Percentiles rank a stretch among this genome's conserved stretches.
Evolutionary conservation across 805 yeast genomes (phyloP).

Genomic region (Zygosaccharomyces kombuchaensis): DNA sequence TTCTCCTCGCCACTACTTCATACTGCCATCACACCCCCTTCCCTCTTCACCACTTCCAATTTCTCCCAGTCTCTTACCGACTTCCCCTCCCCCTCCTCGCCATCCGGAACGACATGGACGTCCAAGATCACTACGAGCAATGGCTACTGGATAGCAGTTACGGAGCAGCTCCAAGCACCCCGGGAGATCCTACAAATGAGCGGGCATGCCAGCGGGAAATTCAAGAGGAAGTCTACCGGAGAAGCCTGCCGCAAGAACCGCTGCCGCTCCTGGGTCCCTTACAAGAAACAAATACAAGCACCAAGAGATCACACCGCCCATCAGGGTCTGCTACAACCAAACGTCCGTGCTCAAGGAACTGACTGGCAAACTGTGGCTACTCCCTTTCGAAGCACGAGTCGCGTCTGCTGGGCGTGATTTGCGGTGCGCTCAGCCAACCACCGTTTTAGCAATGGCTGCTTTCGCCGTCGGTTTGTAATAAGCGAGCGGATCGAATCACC

Average conservation of each 20-base stretch:
- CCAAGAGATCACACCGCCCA: background rate
- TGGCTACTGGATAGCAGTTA: slow-evolving; percentile 9
- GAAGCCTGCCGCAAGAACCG: slow-evolving; percentile 11
- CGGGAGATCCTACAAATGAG: slow-evolving; percentile 1
- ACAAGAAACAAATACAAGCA: background rate
- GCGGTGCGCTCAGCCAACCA: background rate
- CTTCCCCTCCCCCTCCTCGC: background rate
- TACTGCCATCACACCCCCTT: too few species aligned
- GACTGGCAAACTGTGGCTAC: background rate
- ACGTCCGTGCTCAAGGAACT: background rate
- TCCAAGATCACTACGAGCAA: slow-evolving; percentile 12
- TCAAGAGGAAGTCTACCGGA: slow-evolving; percentile 9
- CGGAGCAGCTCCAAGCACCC: background rate
- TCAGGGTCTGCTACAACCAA: background rate
- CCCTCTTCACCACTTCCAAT: background rate
- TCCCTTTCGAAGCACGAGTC: background rate
- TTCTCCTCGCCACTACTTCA: too few species aligned
- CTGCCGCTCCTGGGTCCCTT: slow-evolving; percentile 6
- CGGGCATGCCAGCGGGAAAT: too few species aligned
- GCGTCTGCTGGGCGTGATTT: background rate
- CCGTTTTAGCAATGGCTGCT: background rate
- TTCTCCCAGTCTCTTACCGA: background rate
- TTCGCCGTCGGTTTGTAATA: background rate
- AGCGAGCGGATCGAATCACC: background rate
- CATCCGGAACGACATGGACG: background rate